These are phyloP conservation scores for Mortierella sp. DNA, from an alignment of 371 early-diverging fungal genomes.

Conservation along the genomic window DNA sequence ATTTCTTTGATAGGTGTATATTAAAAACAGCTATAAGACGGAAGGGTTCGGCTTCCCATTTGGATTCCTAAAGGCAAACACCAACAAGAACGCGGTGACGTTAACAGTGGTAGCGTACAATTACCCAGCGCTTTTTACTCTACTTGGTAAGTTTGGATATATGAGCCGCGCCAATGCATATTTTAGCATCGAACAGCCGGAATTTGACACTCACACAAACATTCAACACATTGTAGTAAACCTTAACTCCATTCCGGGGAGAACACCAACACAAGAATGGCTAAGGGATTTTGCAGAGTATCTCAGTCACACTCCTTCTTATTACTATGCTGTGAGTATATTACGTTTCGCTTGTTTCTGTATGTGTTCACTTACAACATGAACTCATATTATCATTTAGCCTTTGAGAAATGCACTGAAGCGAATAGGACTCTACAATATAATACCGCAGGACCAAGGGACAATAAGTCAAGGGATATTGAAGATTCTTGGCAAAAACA, in stretches of 20 bases:
- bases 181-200: neutral
- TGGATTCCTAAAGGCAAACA: constrained; percentile 74
- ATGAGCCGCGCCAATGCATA: neutral
- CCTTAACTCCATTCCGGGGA: constrained; percentile 30
- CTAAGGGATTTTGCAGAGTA: constrained; percentile 67
- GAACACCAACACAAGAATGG: constrained; percentile 60
- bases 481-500: constrained; percentile 30
- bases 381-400: constrained; percentile 13
- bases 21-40: constrained; percentile 66
- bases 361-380: neutral
- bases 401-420: constrained; percentile 56
- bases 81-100: constrained; percentile 70
- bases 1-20: constrained; percentile 59
- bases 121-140: constrained; percentile 73
- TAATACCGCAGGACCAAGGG: constrained; percentile 35
- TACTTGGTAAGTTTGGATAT: constrained; percentile 58
- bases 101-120: constrained; percentile 80
- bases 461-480: constrained; percentile 14
- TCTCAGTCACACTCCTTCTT: constrained; percentile 67
- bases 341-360: neutral
- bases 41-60: constrained; percentile 75
- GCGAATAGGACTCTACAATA: constrained; percentile 49
- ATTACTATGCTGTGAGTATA: constrained; percentile 60
- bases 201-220: neutral
- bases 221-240: constrained; percentile 10